Conservation (phyloP, 495 filamentous ascomycete species). For the Lasiosphaeria ovina region DNA sequence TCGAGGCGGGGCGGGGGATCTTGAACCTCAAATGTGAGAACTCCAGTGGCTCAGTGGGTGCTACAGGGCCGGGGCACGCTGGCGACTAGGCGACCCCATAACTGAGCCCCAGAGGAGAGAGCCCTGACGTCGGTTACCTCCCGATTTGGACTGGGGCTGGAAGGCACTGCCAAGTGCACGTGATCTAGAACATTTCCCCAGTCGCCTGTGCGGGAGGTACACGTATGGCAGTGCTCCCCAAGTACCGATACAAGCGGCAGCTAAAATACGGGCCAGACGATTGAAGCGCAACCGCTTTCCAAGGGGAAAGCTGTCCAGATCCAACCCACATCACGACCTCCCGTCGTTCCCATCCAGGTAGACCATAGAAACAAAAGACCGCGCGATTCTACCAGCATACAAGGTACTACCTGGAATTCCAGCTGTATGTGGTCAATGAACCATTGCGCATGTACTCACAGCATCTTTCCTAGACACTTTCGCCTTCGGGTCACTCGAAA, state of each 20-base stretch:
- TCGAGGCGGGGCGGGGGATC: conserved; percentile 26
- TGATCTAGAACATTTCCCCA: conserved; percentile 2
- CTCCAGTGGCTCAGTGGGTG: conserved; percentile 2
- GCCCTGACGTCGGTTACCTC: conserved; percentile 23
- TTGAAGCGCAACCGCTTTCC: conserved; percentile 4
- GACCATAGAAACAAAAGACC: neutral
- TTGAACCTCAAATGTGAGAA: conserved; percentile 14
- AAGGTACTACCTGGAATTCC: neutral
- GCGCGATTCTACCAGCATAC: conserved; percentile 2
- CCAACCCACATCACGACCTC: conserved; percentile 9
- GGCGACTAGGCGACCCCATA: neutral
- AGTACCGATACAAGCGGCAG: conserved; percentile 7
- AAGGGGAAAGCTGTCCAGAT: conserved; percentile 32
- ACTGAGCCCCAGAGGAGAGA: conserved; percentile 2
- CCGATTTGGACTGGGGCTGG: too few relatives aligned
- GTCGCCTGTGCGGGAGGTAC: neutral
- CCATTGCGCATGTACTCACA: neutral
- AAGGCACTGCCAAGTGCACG: conserved; percentile 3
- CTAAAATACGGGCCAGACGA: too few relatives aligned
- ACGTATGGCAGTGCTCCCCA: neutral
- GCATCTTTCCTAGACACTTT: neutral
- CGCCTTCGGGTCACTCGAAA: neutral
- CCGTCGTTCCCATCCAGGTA: neutral
- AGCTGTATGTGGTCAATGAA: neutral
- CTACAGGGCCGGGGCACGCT: conserved; percentile 2